Evolutionary conservation across 2,329 filamentous ascomycete genomes (phyloP), one percentile per base, ranked within the genome.

Genomic region (Lachnellula cervina): DNA sequence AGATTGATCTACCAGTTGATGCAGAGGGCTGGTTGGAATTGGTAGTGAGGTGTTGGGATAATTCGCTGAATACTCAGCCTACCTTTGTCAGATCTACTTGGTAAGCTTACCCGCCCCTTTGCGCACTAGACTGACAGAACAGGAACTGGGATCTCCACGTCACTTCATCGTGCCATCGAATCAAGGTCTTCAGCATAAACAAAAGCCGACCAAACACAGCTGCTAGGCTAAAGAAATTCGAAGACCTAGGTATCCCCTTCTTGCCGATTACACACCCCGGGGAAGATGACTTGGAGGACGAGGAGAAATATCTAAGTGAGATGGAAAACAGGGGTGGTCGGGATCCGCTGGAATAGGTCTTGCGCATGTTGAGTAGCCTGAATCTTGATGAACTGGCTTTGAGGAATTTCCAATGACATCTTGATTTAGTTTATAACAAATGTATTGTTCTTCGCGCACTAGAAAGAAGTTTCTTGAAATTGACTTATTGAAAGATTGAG

Each of bases 141-240:
- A 28, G 9, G 62, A 87, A 87, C 63, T 87, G 82, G 82, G 83
- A 80, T 16, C 69, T 87, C 19, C 84, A 87, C 63, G 82, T 87
- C 3, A 87, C 83, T 0, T 80, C 76, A 6, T 82, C 77, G 0
- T 83, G 80, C 55, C 84, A 87, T 58, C 74, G 81, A 1, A 75
- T 87, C 61, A 79, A 76, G 50, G 69, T 86, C 6, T 87, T 86
- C 68, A 86, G 82, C 61, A 77, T 87, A 51, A 87, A 87, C 69
- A 76, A 71, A 61, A 73, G 69, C 2, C 75, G 71, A 37, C 61
- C 2, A 86, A 82, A 0, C 74, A 73, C 17, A 69, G 69, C n/a
- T 11, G n/a, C n/a, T 34, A 72, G 81, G 0, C 69, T 86, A 16
- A 75, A 76, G 44, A 68, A 77, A 59, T 72, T 86, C 32, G 77